Conservation (phyloP, 2,329 filamentous ascomycete species). For the Pseudogymnoascus sp. region DNA sequence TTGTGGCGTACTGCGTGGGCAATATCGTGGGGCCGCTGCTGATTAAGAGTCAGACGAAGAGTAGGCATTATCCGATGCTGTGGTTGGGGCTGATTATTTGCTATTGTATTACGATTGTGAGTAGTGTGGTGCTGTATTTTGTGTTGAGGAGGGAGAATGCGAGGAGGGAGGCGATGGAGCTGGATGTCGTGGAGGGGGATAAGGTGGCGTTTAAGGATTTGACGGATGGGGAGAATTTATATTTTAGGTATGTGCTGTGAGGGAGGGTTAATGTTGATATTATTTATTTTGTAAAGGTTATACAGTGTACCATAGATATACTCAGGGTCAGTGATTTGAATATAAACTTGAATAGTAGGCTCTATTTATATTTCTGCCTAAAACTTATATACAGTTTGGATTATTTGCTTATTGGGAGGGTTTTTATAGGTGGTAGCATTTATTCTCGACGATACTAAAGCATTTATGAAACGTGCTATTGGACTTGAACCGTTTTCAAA, state of each 20-base stretch:
- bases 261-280: neutral
- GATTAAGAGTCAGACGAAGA: constrained; percentile 57
- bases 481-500: no score
- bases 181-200: constrained; percentile 55
- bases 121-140: constrained; percentile 48
- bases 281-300: neutral
- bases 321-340: no score
- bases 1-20: constrained; percentile 67
- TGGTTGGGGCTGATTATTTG: constrained; percentile 63
- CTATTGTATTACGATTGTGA: constrained; percentile 60
- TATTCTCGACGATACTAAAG: neutral
- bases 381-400: no score
- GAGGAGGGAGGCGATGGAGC: constrained; percentile 37
- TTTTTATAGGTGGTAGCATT: neutral
- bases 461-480: neutral
- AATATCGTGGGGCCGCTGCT: constrained; percentile 72
- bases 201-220: constrained; percentile 60
- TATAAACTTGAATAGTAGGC: no score
- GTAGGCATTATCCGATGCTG: constrained; percentile 60
- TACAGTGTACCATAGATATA: neutral
- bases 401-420: neutral
- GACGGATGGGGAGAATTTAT: constrained; percentile 61
- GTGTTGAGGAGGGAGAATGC: constrained; percentile 54
- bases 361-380: no score
- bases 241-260: constrained; percentile 49